A percentile compares a stretch with the other conserved stretches of the same genome.
These are phyloP conservation scores for Middelhovenomyces tepae DNA, from an alignment of 805 yeast genomes.

Conservation along the genomic window DNA sequence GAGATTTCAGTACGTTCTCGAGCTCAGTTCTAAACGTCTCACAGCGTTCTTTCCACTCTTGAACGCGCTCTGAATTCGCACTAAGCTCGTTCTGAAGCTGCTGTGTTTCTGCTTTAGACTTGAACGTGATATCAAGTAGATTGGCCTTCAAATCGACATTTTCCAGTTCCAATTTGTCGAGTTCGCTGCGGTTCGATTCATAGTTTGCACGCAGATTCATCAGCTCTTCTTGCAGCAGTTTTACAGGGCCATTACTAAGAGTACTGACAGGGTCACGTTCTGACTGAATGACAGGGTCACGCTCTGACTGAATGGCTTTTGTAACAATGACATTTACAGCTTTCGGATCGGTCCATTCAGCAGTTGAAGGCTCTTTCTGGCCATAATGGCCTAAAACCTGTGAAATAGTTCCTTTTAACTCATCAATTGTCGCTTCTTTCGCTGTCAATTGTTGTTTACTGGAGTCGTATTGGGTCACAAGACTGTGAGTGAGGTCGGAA, in stretches of 20 bases:
- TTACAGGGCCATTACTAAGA: no score
- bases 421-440: constrained; percentile 5
- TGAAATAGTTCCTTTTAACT: constrained; percentile 4
- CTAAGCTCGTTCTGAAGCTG: constrained; percentile 18
- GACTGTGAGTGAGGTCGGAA: constrained; percentile 5
- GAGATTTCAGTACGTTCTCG: constrained; percentile 22
- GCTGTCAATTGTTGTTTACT: not conserved
- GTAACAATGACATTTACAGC: no score
- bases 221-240: constrained; percentile 13
- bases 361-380: no score
- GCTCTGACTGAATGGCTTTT: no score
- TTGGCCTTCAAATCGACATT: constrained; percentile 18
- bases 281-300: no score
- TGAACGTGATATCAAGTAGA: constrained; percentile 17
- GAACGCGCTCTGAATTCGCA: constrained; percentile 17
- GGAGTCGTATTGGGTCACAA: constrained; percentile 5
- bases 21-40: constrained; percentile 26
- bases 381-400: no score
- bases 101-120: constrained; percentile 18
- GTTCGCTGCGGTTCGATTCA: constrained; percentile 16
- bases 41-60: constrained; percentile 23
- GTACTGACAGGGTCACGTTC: no score
- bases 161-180: constrained; percentile 19
- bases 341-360: no score
- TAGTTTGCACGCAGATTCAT: constrained; percentile 14